Percentiles rank a stretch among this genome's conserved stretches.
Evolutionary conservation across 192 early-diverging fungal genomes (phyloP).

Genomic region (Linnemannia elongata): DNA sequence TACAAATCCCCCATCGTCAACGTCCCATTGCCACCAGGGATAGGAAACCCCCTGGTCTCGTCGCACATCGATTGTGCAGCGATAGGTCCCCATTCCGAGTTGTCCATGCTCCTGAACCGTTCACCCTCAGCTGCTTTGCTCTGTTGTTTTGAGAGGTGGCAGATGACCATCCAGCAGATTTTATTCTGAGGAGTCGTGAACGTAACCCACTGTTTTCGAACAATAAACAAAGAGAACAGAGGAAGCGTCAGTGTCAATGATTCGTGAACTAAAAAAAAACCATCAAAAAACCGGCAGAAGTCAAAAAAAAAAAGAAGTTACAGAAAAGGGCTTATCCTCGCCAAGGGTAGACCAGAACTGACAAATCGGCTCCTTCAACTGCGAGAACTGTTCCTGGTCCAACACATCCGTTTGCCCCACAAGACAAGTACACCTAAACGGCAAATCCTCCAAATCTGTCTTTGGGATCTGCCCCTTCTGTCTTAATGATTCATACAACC

Average conservation of each 20-base stretch:
- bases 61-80: slow-evolving; percentile 7
- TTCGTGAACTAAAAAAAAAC: neutral
- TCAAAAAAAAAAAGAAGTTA: neutral
- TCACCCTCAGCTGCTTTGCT: neutral
- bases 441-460: neutral
- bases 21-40: slow-evolving; percentile 2
- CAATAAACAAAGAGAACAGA: neutral
- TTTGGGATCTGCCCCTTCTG: neutral
- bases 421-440: slow-evolving; percentile 7
- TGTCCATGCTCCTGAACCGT: neutral
- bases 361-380: slow-evolving; percentile 1
- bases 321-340: slow-evolving; percentile 18
- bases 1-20: slow-evolving; percentile 12
- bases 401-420: slow-evolving; percentile 15
- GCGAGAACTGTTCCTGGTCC: slow-evolving; percentile 9
- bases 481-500: slow-evolving; percentile 3
- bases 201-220: slow-evolving; percentile 21
- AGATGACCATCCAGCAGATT: slow-evolving; percentile 23
- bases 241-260: neutral
- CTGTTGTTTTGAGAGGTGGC: neutral
- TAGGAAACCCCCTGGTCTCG: neutral
- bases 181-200: slow-evolving; percentile 2
- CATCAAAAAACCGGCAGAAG: neutral
- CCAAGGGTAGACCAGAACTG: slow-evolving; percentile 8
- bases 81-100: slow-evolving; percentile 25